phyloP scores from a whole-genome alignment of 2,329 filamentous ascomycete species.

The Colletotrichum filicis region DNA sequence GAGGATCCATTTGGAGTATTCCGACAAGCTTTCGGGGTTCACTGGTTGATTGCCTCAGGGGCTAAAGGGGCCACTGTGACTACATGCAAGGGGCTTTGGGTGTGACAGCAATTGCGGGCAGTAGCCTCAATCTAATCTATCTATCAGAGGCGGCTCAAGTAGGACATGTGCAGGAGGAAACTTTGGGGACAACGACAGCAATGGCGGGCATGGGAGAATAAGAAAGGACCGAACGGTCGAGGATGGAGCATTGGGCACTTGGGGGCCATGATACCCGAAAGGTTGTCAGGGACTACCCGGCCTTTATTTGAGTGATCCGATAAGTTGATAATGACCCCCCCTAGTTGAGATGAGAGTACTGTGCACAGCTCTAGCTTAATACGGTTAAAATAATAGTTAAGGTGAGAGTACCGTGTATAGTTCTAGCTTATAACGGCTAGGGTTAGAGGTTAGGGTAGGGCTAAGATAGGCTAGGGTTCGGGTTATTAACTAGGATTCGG shows the following conservation, averaged over 20 bases:
- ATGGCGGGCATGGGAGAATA: not conserved
- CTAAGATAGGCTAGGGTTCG: no score
- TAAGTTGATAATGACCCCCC: no score
- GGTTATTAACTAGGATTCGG: no score
- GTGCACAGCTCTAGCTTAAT: no score
- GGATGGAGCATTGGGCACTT: not conserved
- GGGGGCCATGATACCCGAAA: not conserved
- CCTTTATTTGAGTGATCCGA: no score
- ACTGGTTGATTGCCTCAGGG: not conserved
- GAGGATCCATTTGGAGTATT: not conserved
- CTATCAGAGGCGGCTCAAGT: not conserved
- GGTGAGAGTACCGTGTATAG: no score
- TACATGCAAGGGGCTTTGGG: not conserved
- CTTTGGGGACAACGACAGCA: not conserved
- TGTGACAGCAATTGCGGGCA: not conserved
- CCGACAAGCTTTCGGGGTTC: not conserved
- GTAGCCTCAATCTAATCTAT: not conserved
- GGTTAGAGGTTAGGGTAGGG: no score
- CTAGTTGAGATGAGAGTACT: no score
- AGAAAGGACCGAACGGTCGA: not conserved
- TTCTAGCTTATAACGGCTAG: no score
- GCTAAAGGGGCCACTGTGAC: not conserved
- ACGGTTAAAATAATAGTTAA: no score
- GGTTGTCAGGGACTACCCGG: constrained; percentile 1
- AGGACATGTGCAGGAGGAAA: not conserved